Base-by-base conservation (phyloP, 371 early-diverging fungal species). In the Fennellomyces sp. region DNA sequence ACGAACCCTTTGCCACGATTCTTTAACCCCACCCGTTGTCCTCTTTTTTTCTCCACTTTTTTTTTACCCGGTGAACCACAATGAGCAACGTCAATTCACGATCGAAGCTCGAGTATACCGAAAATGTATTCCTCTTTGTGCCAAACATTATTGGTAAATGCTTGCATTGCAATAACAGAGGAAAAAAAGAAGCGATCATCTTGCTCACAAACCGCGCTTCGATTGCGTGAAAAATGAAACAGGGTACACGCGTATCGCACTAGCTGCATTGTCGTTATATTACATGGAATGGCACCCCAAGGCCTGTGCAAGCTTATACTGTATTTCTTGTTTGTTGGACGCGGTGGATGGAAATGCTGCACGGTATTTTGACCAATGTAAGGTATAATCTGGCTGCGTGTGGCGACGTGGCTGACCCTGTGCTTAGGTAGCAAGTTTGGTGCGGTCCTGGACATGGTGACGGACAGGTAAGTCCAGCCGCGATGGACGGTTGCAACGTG, bases 401-500 rank as follows among this genome's bases (percentile, higher is more conserved):
- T 38, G 7, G 39, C 29, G 8, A 8, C 26, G 30, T 30, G 5
- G n/a, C 19, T 30, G 7, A 21, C 27, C 25, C 5, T 51, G 2
- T 17, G 0, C 13, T 60, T 72, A 95, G 93, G 91, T 66, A 92
- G 92, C 71, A 88, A 90, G 65, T 96, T 97, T 73, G 98, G 98
- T 31, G 94, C 95, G 27, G 97, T 97, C 27, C 79, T 98, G 54
- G 98, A 98, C 70, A 97, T 97, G 98, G 97, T 97, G 50, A 97
- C 97, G 26, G 98, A 97, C 78, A 87, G 93, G 82, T 92, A 81
- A 55, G 31, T 23, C 31, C 23, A 27, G 25, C 54, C 15, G 23
- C 39, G 52, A 56, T 25, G 29, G 26, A 39, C 21, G 47, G 56
- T 39, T 4, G 17, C 15, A 21, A 23, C 10, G 2, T 45, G 41